phyloP scores from a whole-genome alignment of 2,329 filamentous ascomycete genomes.

The Chaetomiaceae sp. region DNA sequence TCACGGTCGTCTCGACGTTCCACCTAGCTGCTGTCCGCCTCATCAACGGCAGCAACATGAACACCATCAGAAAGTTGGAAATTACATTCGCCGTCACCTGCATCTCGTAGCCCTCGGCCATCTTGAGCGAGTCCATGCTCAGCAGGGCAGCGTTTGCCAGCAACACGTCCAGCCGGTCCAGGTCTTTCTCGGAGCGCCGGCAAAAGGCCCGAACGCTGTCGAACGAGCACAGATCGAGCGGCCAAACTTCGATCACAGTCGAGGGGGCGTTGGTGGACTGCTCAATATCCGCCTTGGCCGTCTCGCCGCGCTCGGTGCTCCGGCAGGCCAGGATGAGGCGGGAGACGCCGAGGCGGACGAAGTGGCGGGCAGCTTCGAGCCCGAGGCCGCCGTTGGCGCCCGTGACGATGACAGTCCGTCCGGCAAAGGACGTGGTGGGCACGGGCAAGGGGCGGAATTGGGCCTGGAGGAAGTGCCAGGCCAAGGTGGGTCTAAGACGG shows the following conservation, averaged over 20 bases:
- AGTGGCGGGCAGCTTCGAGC: slow-evolving; percentile 36
- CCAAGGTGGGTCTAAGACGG: slow-evolving; percentile 1
- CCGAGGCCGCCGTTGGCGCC: slow-evolving; percentile 38
- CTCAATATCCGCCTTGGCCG: slow-evolving; percentile 36
- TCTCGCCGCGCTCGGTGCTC: slow-evolving; percentile 33
- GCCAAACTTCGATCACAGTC: slow-evolving; percentile 43
- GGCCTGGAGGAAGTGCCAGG: slow-evolving; percentile 16
- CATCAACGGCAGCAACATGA: slow-evolving; percentile 41
- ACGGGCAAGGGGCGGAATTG: slow-evolving; percentile 18
- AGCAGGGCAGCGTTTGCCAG: slow-evolving; percentile 39
- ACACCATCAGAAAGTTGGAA: slow-evolving; percentile 40
- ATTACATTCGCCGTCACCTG: slow-evolving; percentile 45
- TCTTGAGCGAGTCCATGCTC: slow-evolving; percentile 5
- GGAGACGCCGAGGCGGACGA: slow-evolving; percentile 33
- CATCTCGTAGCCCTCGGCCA: slow-evolving; percentile 38
- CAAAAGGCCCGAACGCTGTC: slow-evolving; percentile 42
- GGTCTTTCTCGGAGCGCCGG: slow-evolving; percentile 20
- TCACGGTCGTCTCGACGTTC: slow-evolving; percentile 30
- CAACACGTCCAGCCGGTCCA: slow-evolving; percentile 40
- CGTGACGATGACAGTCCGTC: slow-evolving; percentile 34
- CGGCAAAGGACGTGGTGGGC: slow-evolving; percentile 23
- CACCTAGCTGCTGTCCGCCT: slow-evolving; percentile 30
- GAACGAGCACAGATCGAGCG: slow-evolving; percentile 44
- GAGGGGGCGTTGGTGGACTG: slow-evolving; percentile 20
- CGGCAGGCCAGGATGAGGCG: slow-evolving; percentile 38